phyloP scores from a whole-genome alignment of 352 stramenopile species.

The Globisporangium nunn region DNA sequence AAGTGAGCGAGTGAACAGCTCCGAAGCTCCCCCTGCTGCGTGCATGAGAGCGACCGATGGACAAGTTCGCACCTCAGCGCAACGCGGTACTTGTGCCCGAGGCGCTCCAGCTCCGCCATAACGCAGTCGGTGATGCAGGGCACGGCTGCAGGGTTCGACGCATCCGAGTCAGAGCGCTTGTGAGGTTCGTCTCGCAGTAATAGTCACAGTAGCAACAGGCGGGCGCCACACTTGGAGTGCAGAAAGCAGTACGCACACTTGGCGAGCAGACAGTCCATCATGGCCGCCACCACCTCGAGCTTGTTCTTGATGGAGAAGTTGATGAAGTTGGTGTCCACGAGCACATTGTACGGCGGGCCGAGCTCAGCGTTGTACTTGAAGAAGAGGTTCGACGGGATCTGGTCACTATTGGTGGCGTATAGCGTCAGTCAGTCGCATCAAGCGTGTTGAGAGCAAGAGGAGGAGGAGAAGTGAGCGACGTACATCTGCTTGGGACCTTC shows the following conservation, averaged over 20 bases:
- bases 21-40: background rate
- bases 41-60: background rate
- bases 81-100: slow-evolving; percentile 97
- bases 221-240: background rate
- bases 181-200: background rate
- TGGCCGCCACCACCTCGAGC: slow-evolving; percentile 97
- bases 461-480: background rate
- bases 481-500: slow-evolving; percentile 92
- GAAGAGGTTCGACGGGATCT: slow-evolving; percentile 97
- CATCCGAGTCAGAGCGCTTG: no score
- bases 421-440: background rate
- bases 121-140: slow-evolving; percentile 99
- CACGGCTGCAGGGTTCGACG: slow-evolving; percentile 33
- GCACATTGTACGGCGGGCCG: slow-evolving; percentile 96
- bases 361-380: slow-evolving; percentile 99
- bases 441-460: background rate
- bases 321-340: slow-evolving; percentile 99
- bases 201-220: background rate
- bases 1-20: background rate
- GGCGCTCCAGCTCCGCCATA: slow-evolving; percentile 99
- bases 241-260: slow-evolving; percentile 83
- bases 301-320: slow-evolving; percentile 99
- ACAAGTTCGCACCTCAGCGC: slow-evolving; percentile 37
- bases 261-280: slow-evolving; percentile 99
- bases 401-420: slow-evolving; percentile 52